phyloP scores from a whole-genome alignment of 345 rosid genomes.

The Rhizophora mangle region DNA sequence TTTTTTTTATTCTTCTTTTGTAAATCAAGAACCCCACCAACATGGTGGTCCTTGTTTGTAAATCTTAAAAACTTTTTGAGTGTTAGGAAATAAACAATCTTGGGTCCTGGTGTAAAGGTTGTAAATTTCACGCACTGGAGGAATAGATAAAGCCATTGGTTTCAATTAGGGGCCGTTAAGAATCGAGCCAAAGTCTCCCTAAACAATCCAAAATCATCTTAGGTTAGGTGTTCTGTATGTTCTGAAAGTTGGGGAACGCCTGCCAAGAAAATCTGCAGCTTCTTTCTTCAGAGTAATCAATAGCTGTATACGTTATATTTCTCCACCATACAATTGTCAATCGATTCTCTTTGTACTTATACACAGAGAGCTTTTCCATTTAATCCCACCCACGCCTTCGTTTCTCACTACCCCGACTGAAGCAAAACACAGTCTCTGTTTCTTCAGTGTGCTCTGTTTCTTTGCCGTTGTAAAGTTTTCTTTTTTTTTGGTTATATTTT shows the following conservation, averaged over 20 bases:
- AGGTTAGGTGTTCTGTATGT: not conserved
- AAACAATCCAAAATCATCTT: not conserved
- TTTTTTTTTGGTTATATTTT: too few species aligned
- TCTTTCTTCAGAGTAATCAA: not conserved
- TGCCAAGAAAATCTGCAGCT: not conserved
- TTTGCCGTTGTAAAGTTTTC: constrained; percentile 22
- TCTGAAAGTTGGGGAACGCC: not conserved
- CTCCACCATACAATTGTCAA: not conserved
- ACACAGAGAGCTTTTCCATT: not conserved
- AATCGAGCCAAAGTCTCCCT: not conserved
- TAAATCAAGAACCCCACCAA: not conserved
- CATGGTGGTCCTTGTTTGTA: not conserved
- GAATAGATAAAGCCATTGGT: not conserved
- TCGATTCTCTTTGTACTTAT: not conserved
- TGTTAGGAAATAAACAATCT: not conserved
- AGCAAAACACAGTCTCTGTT: not conserved
- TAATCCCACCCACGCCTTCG: not conserved
- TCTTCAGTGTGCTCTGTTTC: constrained; percentile 1
- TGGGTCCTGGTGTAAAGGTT: not conserved
- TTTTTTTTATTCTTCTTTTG: too few species aligned
- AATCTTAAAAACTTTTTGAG: not conserved
- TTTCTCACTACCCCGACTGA: not conserved
- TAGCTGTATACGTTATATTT: not conserved
- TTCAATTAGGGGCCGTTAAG: not conserved
- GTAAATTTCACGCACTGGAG: not conserved